Evolutionary conservation across 2,329 filamentous ascomycete species (phyloP).

Genomic region (Cercospora sp.): DNA sequence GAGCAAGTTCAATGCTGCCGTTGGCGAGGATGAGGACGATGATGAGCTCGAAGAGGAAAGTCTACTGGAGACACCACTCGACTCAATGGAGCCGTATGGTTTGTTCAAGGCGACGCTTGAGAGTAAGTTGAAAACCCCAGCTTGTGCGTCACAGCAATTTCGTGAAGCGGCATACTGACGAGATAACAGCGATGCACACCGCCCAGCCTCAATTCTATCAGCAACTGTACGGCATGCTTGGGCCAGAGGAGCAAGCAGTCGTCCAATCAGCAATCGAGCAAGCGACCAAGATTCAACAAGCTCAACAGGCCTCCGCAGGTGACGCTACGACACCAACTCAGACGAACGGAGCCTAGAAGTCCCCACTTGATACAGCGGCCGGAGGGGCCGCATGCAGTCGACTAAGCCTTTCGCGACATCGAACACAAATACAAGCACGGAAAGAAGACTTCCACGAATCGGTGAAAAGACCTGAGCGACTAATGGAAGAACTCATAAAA

Average conservation of each 20-base stretch:
- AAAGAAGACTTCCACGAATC: background rate
- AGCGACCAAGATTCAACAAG: constrained; percentile 57
- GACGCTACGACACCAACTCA: constrained; percentile 13
- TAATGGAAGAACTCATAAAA: background rate
- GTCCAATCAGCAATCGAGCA: constrained; percentile 76
- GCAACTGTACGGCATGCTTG: constrained; percentile 74
- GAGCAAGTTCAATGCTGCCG: constrained; percentile 53
- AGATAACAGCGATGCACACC: constrained; percentile 67
- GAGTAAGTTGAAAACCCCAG: constrained; percentile 42
- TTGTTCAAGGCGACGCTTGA: constrained; percentile 72
- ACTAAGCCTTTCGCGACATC: background rate
- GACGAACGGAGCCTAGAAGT: constrained; percentile 11
- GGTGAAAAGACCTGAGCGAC: background rate
- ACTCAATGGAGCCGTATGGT: constrained; percentile 92
- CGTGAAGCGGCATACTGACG: background rate
- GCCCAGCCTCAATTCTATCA: constrained; percentile 85
- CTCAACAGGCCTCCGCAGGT: constrained; percentile 22
- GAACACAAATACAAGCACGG: background rate
- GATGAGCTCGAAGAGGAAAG: constrained; percentile 91
- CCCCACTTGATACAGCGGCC: background rate
- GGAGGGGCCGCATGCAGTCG: background rate
- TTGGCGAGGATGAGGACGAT: constrained; percentile 65
- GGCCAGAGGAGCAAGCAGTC: constrained; percentile 75
- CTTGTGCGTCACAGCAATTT: background rate
- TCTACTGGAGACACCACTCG: constrained; percentile 87